A percentile compares a stretch with the other conserved stretches of the same genome.
Conservation (phyloP, 2,329 filamentous ascomycete genomes). For the Immersiporthe knoxdaviesiana region DNA sequence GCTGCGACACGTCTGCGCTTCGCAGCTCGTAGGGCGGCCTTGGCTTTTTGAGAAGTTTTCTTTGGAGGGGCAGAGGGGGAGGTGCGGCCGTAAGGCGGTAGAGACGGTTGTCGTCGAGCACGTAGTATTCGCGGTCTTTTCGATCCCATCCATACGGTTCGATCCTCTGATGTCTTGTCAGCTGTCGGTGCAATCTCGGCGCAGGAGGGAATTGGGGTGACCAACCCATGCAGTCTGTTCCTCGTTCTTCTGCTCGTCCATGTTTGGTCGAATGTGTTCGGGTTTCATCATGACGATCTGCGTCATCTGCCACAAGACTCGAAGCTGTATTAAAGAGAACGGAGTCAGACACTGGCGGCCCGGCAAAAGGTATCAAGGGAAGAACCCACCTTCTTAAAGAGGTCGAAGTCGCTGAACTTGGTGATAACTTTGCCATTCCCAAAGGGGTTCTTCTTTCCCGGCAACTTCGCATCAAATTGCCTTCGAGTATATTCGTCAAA, state of each 20-base stretch:
- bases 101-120: constrained; percentile 90
- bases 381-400: constrained; percentile 71
- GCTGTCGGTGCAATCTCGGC: constrained; percentile 17
- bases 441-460: constrained; percentile 76
- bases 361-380: background rate
- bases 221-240: constrained; percentile 85
- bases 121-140: constrained; percentile 83
- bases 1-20: constrained; percentile 70
- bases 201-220: constrained; percentile 45
- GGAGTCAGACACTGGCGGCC: background rate
- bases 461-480: constrained; percentile 83
- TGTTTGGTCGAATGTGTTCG: constrained; percentile 82
- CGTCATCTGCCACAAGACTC: constrained; percentile 84
- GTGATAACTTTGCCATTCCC: constrained; percentile 73
- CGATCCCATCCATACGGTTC: constrained; percentile 88
- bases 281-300: constrained; percentile 87
- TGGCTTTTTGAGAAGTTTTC: constrained; percentile 68
- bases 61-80: constrained; percentile 59
- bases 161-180: constrained; percentile 59
- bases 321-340: constrained; percentile 55
- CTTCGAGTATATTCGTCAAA: constrained; percentile 93
- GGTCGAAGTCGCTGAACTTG: constrained; percentile 80
- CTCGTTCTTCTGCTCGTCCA: constrained; percentile 78
- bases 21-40: constrained; percentile 65
- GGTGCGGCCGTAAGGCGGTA: constrained; percentile 85